Conservation (phyloP, 2,329 filamentous ascomycete genomes). For the Tolypocladium tropicale region DNA sequence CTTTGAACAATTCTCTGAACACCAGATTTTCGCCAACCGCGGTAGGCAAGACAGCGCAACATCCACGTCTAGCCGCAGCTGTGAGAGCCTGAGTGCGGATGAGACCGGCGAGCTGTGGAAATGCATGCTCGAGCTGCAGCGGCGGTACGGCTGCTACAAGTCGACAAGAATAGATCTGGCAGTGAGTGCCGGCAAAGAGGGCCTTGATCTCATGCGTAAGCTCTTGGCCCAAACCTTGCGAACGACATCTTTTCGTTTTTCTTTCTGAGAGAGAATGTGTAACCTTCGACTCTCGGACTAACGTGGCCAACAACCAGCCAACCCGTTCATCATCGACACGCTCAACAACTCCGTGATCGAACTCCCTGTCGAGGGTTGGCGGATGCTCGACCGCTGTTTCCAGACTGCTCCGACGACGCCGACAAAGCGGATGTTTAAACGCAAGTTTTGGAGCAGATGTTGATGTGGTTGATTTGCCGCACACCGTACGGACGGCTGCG, state of each 20-base stretch:
- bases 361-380: conserved; percentile 24
- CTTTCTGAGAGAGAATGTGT: too few species aligned
- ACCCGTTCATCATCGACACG: conserved; percentile 29
- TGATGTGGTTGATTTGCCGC: not conserved
- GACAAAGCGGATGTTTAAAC: conserved; percentile 10
- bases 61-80: conserved; percentile 16
- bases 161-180: conserved; percentile 38
- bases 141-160: conserved; percentile 36
- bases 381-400: conserved; percentile 21
- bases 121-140: conserved; percentile 38
- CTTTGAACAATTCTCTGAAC: conserved; percentile 1
- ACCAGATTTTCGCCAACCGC: conserved; percentile 9
- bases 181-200: conserved; percentile 28
- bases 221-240: not conserved
- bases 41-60: conserved; percentile 3
- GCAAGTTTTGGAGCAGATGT: conserved; percentile 14
- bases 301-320: conserved; percentile 13
- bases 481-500: too few species aligned
- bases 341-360: conserved; percentile 26
- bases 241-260: not conserved
- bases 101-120: conserved; percentile 33
- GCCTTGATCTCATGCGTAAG: conserved; percentile 31
- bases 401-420: not conserved
- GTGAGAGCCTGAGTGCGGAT: conserved; percentile 21
- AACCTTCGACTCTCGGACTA: not conserved